Base-by-base conservation (phyloP, 441 rosid species). In the Syzygium malaccense region DNA sequence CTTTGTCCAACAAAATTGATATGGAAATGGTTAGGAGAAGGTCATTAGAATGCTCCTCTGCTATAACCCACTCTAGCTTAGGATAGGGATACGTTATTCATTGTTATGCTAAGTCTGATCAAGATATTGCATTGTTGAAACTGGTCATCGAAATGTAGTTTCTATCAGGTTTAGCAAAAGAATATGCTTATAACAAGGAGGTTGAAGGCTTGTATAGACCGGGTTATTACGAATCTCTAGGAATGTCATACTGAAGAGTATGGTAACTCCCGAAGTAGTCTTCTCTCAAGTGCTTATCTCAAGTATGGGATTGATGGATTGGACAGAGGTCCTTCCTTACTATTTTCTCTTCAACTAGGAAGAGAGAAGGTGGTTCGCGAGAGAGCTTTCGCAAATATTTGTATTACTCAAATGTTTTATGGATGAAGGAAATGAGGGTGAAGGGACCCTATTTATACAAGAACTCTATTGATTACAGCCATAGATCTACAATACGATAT, bases 191-290 rank as follows among this genome's bases (percentile, higher is more conserved):
- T 92, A 98, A 98, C 93, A 98, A 93, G 94, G 97, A 88, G 93
- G 99, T 98, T 57, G 99, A 96, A 86, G 99, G 99, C 85, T 92
- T 98, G 87, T 97, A 96, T 56, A 93, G 97, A 88, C 99, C 99
- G 2, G 99, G 99, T 58, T 98, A 97, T 92, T 98, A 95, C 91
- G 99, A 98, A 91, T 87, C 91, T 23, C 92, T 98, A 90, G 99
- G 85, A 95, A 83, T 87, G 86, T 96, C 87, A 94, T 98, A 79
- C 91, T 98, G 90, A 98, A 98, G 94, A 98, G 99, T 92, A 89
- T 97, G 98, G 95, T 78, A 98, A 98, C 93, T 94, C 95, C 83
- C 93, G 91, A 60, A 95, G 95, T 87, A 89, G 94, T 91, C 98
- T 98, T 89, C 93, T 98, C 41, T 37, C 41, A 37, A 37, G 41